Evolutionary conservation across 2,329 filamentous ascomycete genomes (phyloP).

Genomic region (Penicillium frequentans): DNA sequence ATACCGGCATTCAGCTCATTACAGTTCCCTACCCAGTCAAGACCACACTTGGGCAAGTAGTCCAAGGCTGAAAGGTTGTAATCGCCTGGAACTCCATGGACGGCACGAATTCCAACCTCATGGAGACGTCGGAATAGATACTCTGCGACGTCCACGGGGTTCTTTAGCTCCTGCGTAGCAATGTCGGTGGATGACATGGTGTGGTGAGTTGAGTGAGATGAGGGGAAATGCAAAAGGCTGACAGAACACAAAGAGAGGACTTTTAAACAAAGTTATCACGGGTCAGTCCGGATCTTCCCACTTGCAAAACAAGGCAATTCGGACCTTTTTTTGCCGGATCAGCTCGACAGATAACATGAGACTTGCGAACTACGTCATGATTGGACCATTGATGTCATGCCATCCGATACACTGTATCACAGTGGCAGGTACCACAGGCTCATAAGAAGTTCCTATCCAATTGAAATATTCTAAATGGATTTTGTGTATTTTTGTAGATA

Average conservation of each 20-base stretch:
- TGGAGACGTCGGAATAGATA: slow-evolving; percentile 53
- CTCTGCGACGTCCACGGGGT: slow-evolving; percentile 47
- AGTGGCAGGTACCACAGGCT: not conserved
- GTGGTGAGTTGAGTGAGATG: not conserved
- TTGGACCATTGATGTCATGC: slow-evolving; percentile 25
- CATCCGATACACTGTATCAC: slow-evolving; percentile 2
- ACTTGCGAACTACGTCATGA: slow-evolving; percentile 21
- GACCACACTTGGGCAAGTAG: slow-evolving; percentile 54
- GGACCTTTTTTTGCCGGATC: not conserved
- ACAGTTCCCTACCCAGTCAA: slow-evolving; percentile 62
- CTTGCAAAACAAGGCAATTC: slow-evolving; percentile 1
- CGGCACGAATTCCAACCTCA: slow-evolving; percentile 49
- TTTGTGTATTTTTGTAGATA: not conserved
- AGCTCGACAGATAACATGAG: not conserved
- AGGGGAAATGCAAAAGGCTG: not conserved
- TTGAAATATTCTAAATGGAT: not conserved
- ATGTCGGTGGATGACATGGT: slow-evolving; percentile 42
- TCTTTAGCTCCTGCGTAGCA: slow-evolving; percentile 43
- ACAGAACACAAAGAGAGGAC: not conserved
- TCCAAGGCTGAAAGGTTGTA: slow-evolving; percentile 67
- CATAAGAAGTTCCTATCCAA: not conserved
- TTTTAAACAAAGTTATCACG: not conserved
- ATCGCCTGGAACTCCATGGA: slow-evolving; percentile 60
- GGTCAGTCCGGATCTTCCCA: slow-evolving; percentile 1
- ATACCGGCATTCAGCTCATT: slow-evolving; percentile 62